Evolutionary conservation across 306 rosid genomes (phyloP).

Genomic region (Lablab purpureus): DNA sequence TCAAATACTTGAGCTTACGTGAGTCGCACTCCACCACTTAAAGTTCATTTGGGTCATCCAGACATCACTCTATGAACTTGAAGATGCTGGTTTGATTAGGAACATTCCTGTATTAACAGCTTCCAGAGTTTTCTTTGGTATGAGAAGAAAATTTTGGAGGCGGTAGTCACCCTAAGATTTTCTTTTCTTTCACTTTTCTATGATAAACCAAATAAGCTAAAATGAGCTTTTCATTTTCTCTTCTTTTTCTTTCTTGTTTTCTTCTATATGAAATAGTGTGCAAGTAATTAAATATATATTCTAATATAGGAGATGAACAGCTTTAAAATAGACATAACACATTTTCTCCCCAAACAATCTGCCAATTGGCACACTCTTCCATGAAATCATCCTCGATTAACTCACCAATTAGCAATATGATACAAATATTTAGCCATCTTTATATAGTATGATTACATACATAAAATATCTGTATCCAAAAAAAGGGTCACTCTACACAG

Average conservation of each 20-base stretch:
- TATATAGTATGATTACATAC: background rate
- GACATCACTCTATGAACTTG: too few species aligned
- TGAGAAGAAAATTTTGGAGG: background rate
- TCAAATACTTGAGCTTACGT: background rate
- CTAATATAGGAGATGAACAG: conserved; percentile 29
- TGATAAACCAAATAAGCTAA: background rate
- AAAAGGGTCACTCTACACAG: background rate
- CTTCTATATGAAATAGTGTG: background rate
- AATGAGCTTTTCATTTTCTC: background rate
- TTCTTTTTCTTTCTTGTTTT: background rate
- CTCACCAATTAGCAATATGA: background rate
- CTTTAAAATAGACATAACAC: conserved; percentile 10
- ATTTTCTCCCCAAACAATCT: conserved; percentile 4
- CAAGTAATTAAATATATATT: conserved; percentile 10
- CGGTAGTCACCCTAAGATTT: background rate
- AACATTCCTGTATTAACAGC: background rate
- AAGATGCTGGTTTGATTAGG: background rate
- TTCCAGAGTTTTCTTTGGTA: background rate
- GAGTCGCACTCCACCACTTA: too few species aligned
- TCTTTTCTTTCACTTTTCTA: conserved; percentile 7
- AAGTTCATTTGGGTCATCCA: too few species aligned
- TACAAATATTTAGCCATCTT: background rate
- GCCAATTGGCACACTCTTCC: background rate
- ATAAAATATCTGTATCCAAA: conserved; percentile 8
- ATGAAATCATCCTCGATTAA: background rate